phyloP scores from a whole-genome alignment of 805 yeast species.

The Myxozyma mucilagina region DNA sequence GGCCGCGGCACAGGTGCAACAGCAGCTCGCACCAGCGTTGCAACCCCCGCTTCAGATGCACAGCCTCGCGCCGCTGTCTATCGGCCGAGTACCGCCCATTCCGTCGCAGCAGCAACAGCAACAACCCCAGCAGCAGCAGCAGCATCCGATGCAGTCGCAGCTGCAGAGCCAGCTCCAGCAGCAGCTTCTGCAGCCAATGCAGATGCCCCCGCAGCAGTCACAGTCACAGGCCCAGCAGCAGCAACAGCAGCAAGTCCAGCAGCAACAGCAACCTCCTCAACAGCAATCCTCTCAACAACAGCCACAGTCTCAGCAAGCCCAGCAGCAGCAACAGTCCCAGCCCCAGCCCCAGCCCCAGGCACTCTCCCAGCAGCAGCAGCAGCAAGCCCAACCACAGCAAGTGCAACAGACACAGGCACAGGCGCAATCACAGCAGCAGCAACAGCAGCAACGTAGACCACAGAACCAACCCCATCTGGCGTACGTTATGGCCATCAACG shows the following conservation, averaged over 20 bases:
- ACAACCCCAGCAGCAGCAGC: constrained; percentile 9
- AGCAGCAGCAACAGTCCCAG: not conserved
- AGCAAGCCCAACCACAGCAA: not conserved
- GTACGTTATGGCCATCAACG: constrained; percentile 29
- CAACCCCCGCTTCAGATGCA: constrained; percentile 10
- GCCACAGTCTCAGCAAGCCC: constrained; percentile 5
- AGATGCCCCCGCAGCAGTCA: constrained; percentile 1
- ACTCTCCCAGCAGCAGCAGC: not conserved
- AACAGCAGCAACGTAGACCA: constrained; percentile 8
- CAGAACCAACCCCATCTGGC: constrained; percentile 1
- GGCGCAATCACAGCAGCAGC: not conserved
- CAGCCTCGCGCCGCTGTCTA: constrained; percentile 5
- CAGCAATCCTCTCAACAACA: constrained; percentile 1
- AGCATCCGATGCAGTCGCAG: not conserved
- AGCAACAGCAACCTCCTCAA: constrained; percentile 3
- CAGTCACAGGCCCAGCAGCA: constrained; percentile 3
- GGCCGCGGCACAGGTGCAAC: not conserved
- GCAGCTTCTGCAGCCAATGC: not conserved
- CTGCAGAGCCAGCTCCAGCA: not conserved
- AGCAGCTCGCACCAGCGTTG: constrained; percentile 3
- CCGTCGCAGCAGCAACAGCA: constrained; percentile 6
- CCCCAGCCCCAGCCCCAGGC: not conserved
- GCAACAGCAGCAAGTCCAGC: constrained; percentile 1
- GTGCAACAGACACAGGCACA: not conserved
- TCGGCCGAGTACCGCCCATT: constrained; percentile 3